Base-by-base conservation (phyloP, 108 stramenopile genomes). In the Cyclotella choctawhatcheeana region DNA sequence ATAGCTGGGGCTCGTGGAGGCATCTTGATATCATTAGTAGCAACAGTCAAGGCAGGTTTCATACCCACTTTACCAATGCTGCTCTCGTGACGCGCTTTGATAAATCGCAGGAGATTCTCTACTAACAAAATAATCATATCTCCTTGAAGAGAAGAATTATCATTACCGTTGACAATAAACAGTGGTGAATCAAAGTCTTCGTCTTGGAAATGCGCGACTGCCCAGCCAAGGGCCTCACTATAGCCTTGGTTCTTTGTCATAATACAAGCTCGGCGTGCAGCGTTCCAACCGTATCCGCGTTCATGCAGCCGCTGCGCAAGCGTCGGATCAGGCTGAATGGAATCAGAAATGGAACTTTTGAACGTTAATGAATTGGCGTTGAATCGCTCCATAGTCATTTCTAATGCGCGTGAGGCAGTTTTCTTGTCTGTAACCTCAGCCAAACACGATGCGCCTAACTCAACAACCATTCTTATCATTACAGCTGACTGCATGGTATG, bases 211-310 rank as follows among this genome's bases (percentile, higher is more conserved):
- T 95, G 91, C 44, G 69, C 50, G 0, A 93, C 89, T 29, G 89
- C 90, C 94, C 94, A 95, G 4, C 73, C 59, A 16, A 92, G 67
- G 25, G 94, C 94, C 17, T 73, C 85, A 24, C 79, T 73, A 51
- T 82, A 85, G 22, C 85, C 71, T 26, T 74, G 65, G 55, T 91
- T 93, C 48, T 62, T 64, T 21, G 85, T 89, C 77, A 77, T 83
- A 2, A 79, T 75, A 21, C 82, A 84, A 34, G 93, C 86, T 30
- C 93, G 77, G 30, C 73, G 77, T 8, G 93, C 85, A 21, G 82
- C 91, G 76, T 89, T 89, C 34, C 76, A 74, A 10, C 64, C 65
- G 67, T 91, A 93, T 7, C 93, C 93, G 45, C 85, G 76, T n/a
- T 71, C 69, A 45, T 68, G 40, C 12, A 88, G 77, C 47, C 73